Evolutionary conservation across 208 protist species (phyloP), one percentile per base, ranked within the genome.

Genomic region (Trypanosoma melophagium): DNA sequence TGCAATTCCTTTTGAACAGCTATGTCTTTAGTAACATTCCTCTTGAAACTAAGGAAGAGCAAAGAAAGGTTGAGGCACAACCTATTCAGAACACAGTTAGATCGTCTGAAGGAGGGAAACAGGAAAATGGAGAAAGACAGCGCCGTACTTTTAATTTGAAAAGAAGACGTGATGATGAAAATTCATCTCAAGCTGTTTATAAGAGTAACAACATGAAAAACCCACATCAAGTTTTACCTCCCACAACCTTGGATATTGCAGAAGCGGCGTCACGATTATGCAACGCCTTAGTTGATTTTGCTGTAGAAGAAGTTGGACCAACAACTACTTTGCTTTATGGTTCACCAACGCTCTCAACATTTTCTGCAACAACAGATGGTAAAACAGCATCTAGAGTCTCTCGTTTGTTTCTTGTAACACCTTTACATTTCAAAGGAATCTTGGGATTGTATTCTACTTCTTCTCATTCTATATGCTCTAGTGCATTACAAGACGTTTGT

Each of bases 1-100:
- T 66, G 40, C 60, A 49, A 60, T 41, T 55, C 7, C 24, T 66
- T 24, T 45, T 71, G 66, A 64, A 62, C 50, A 71, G 66, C 17
- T 64, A 49, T 41, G 31, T 13, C 40, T 71, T 51, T 21, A 71
- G 57, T 41, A 35, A 41, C n/a, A 14, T 65, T 14, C 21, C 47
- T 12, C 19, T 71, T 28, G 55, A 45, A 2, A 19, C 28, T 25
- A 49, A 22, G n/a, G 8, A 50, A 12, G 21, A 38, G 4, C 7
- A 28, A 8, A 47, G 21, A 4, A 19, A 13, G 4, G 3, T 55
- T n/a, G 24, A 47, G 16, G 3, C 42, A 10, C 9, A 12, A 47
- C 9, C 42, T n/a, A 2, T 17, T 47, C 9, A 47, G 2, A 47
- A 10, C 10, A 7, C 28, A 35, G 28, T 35, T 35, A 5, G 28